Evolutionary conservation across 768 basidiomycete species (phyloP), one percentile per base, ranked within the genome.

Genomic region (Termitomyces sp.): DNA sequence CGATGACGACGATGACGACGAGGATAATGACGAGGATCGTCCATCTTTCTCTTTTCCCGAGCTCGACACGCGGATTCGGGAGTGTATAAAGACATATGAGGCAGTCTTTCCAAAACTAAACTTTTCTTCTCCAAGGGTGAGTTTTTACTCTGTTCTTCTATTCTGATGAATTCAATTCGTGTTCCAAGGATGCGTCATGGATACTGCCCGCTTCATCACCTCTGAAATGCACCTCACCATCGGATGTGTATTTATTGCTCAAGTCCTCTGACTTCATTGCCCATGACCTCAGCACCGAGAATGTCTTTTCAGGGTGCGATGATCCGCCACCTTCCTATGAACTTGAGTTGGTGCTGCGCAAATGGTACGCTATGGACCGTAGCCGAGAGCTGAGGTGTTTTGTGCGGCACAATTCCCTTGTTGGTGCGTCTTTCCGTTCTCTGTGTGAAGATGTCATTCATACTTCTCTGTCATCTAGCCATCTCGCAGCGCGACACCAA

Each of bases 51-150:
- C 87, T 3, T 95, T 98, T 67, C 93, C 94, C 0, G 86, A 86
- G 46, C 74, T 97, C n/a, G 92, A 94, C 64, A 72, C 74, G 14
- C 74, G 75, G 56, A 95, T 98, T 59, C 74, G 90, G 49, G 69
- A 74, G 14, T 80, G 78, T 34, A 76, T 97, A n/a, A 64, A 73
- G 46, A 71, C 80, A 56, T 94, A 90, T 69, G 89, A 84, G 3
- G 88, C 87, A 6, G 87, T 96, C 29, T 98, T 98, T 68, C 94
- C 95, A 0, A 98, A 98, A 72, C 84, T 98, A 55, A 98, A 97
- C 67, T 97, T 95, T 74, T 92, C 94, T 6, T 87, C 92, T n/a
- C 95, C 95, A 14, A 89, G 87, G 75, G 94, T 90, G 58, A 22
- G 58, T 65, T 20, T 52, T 43, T 29, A 26, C 44, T 5, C 29